A percentile compares a stretch with the other conserved stretches of the same genome.
Evolutionary conservation across 306 rosid genomes (phyloP).

Genomic region (Cucurbita maxima): DNA sequence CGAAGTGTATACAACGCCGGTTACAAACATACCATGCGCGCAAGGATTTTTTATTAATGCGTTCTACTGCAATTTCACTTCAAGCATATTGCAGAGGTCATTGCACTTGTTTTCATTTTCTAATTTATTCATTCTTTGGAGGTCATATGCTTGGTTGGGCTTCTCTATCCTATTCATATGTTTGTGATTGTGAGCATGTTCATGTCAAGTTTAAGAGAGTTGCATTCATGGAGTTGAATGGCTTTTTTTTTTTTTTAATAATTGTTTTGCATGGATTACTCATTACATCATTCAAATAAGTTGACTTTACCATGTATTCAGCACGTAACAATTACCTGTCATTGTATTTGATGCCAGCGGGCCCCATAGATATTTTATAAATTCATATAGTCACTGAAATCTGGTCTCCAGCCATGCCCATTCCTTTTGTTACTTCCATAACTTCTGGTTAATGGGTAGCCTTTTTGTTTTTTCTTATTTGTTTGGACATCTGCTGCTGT

Average conservation of each 20-base stretch:
- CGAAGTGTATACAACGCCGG: constrained; percentile 52
- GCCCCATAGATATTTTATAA: background rate
- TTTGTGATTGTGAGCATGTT: background rate
- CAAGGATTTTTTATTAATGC: constrained; percentile 43
- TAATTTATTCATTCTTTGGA: background rate
- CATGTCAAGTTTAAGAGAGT: background rate
- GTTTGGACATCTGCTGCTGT: too few relatives aligned
- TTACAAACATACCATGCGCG: constrained; percentile 52
- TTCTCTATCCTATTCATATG: background rate
- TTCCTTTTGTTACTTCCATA: background rate
- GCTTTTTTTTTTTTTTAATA: background rate
- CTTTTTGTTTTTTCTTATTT: too few relatives aligned
- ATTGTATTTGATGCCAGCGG: background rate
- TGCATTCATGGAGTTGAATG: background rate
- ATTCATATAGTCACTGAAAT: background rate
- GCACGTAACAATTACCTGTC: background rate
- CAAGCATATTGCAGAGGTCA: constrained; percentile 87
- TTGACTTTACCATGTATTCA: background rate
- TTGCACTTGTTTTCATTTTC: constrained; percentile 5
- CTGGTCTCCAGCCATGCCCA: background rate
- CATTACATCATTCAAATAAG: background rate
- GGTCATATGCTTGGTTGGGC: background rate
- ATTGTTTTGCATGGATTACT: background rate
- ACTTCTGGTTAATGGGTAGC: background rate
- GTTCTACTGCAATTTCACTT: constrained; percentile 48